Percentiles rank a stretch among this genome's conserved stretches.
Conservation (phyloP, 352 stramenopile species). For the Pythium folliculosum region DNA sequence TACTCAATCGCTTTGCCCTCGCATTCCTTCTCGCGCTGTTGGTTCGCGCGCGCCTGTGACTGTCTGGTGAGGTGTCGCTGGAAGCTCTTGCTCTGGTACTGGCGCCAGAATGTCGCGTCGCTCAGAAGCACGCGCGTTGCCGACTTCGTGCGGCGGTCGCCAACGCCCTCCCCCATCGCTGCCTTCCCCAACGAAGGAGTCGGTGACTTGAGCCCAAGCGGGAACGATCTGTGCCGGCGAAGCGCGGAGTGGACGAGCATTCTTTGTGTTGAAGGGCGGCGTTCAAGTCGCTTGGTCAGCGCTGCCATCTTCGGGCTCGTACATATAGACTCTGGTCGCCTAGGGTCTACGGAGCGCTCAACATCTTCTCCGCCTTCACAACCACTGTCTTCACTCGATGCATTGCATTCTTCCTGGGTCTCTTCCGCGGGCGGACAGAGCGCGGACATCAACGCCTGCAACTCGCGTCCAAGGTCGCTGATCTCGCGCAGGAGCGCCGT, state of each 20-base stretch:
- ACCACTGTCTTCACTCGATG: too few relatives aligned
- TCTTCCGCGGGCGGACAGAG: background rate
- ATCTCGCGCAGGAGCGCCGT: slow-evolving; percentile 10
- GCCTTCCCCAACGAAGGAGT: background rate
- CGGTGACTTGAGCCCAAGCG: slow-evolving; percentile 1
- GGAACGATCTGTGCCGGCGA: slow-evolving; percentile 4
- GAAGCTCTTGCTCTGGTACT: slow-evolving; percentile 59
- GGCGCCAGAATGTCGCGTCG: slow-evolving; percentile 37
- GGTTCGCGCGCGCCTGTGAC: slow-evolving; percentile 37
- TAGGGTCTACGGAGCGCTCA: background rate
- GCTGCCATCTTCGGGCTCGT: slow-evolving; percentile 22
- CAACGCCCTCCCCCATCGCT: background rate
- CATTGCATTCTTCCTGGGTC: too few relatives aligned
- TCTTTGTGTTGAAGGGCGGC: background rate
- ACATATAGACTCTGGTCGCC: background rate
- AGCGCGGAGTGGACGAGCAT: slow-evolving; percentile 9
- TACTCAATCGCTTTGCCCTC: slow-evolving; percentile 28
- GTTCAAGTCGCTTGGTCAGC: slow-evolving; percentile 6
- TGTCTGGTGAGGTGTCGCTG: slow-evolving; percentile 60
- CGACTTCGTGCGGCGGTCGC: background rate
- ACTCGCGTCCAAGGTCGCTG: slow-evolving; percentile 9
- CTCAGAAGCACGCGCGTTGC: slow-evolving; percentile 22
- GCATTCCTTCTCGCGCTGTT: slow-evolving; percentile 24
- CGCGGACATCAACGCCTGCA: slow-evolving; percentile 13
- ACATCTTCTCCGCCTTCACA: background rate